Evolutionary conservation across 2,329 filamentous ascomycete species (phyloP), one percentile per base, ranked within the genome.

Genomic region (Chaetomium sp.): DNA sequence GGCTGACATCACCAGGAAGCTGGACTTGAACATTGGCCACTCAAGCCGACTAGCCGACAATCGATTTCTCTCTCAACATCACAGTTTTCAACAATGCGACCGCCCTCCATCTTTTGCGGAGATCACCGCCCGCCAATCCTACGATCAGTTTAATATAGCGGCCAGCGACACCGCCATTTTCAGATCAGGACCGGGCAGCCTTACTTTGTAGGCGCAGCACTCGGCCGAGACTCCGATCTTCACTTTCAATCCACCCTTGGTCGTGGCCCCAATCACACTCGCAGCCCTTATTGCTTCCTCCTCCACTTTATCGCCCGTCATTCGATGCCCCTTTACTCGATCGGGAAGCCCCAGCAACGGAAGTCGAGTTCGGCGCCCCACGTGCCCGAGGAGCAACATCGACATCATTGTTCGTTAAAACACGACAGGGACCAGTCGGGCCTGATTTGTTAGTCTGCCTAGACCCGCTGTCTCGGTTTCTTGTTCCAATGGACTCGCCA

Each of bases 1-100:
- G 60, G 60, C 50, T 65, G 64, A 65, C 64, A 65, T 65, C 64
- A 65, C n/a, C 38, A 42, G 16, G 3, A 42, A 42, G 38, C n/a
- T 29, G 5, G 47, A 29, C n/a, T 29, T 2, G 47, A 29, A 29
- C 12, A 23, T 50, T 35, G 27, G 60, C 23, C 38, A 31, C 38
- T 21, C 16, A 8, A 8, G 19, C 27, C 13, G 25, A 29, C 9
- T 35, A 19, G 38, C 10, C 13, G 25, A 29, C 4, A 35, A 8
- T 23, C 10, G 12, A 45, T 19, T 35, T 6, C 21, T 10, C 27
- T 49, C 31, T 13, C 42, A 27, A 42, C 25, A 50, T 23, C 38
- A 57, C 13, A 50, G 12, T n/a, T 49, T 35, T 27, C 29, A 25
- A 64, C 38, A 10, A 64, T 60, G 62, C 56, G 27, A 55, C 35